phyloP scores from a whole-genome alignment of 176 grass and related monocot species.

The Rhynchospora pubera region DNA sequence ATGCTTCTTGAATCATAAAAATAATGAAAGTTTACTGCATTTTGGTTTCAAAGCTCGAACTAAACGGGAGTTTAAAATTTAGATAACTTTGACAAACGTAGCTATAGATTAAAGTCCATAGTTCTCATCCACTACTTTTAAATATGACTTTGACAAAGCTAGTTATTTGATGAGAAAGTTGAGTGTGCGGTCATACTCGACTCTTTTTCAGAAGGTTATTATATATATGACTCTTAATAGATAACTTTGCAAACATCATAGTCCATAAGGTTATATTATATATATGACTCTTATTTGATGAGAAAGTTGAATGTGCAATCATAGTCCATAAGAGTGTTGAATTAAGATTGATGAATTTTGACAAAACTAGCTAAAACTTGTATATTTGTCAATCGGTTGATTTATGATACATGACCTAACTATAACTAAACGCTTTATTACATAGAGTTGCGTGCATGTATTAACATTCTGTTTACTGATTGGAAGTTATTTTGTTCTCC shows the following conservation, averaged over 20 bases:
- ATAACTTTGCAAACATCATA: neutral
- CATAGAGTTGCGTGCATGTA: neutral
- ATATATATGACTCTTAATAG: neutral
- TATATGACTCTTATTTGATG: too few species aligned
- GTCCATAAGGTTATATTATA: neutral
- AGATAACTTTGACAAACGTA: neutral
- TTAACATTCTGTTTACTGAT: neutral
- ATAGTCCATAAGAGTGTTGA: neutral
- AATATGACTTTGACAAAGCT: constrained; percentile 4
- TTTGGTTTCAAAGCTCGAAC: neutral
- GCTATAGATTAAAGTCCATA: neutral
- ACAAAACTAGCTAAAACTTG: constrained; percentile 4
- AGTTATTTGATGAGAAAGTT: neutral
- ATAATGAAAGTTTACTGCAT: neutral
- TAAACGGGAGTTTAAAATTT: neutral
- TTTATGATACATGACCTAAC: neutral
- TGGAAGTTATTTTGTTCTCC: neutral
- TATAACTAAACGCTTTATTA: neutral
- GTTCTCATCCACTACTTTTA: neutral
- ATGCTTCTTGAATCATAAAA: neutral
- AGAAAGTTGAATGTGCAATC: too few species aligned
- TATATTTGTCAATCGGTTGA: neutral
- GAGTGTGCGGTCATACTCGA: neutral
- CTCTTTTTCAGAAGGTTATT: neutral
- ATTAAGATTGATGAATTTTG: neutral